Conservation (phyloP, 441 rosid species). For the Brassica hybrid region DNA sequence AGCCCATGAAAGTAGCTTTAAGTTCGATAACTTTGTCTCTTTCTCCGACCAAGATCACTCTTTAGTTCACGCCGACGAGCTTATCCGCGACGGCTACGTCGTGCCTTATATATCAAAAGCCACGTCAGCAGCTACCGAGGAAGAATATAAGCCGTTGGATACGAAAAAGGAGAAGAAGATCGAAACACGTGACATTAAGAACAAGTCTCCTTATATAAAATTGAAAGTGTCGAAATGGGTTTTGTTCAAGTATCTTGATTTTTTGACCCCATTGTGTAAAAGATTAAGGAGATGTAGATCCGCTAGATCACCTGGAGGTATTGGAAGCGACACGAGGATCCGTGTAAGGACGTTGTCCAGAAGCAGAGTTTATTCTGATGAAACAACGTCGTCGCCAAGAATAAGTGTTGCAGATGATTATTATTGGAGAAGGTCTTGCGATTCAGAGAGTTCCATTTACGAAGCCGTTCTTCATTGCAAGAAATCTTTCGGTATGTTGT, state of each 20-base stretch:
- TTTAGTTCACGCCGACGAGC: slow-evolving; percentile 84
- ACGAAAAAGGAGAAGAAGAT: slow-evolving; percentile 40
- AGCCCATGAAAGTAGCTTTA: slow-evolving; percentile 81
- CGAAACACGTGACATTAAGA: slow-evolving; percentile 39
- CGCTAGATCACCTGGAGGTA: slow-evolving; percentile 22
- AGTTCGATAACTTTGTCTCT: slow-evolving; percentile 64
- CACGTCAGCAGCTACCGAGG: slow-evolving; percentile 44
- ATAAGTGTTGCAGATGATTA: slow-evolving; percentile 61
- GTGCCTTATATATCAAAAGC: slow-evolving; percentile 51
- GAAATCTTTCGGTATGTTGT: slow-evolving; percentile 65
- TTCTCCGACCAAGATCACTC: slow-evolving; percentile 53
- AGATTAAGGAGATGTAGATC: slow-evolving; percentile 57
- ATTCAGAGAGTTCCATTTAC: slow-evolving; percentile 88
- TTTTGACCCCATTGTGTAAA: slow-evolving; percentile 68
- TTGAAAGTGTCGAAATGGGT: slow-evolving; percentile 60
- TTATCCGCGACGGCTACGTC: slow-evolving; percentile 79
- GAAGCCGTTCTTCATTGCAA: slow-evolving; percentile 99
- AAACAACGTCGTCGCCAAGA: slow-evolving; percentile 66
- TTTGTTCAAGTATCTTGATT: slow-evolving; percentile 70
- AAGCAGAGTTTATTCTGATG: slow-evolving; percentile 53
- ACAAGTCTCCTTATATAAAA: slow-evolving; percentile 30
- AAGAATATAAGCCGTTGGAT: slow-evolving; percentile 46
- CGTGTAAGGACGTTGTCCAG: slow-evolving; percentile 43
- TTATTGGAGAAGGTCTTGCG: slow-evolving; percentile 84
- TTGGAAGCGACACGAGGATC: slow-evolving; percentile 39